Evolutionary conservation across 163 green algal genomes (phyloP).

Genomic region (Scenedesmus sp.): DNA sequence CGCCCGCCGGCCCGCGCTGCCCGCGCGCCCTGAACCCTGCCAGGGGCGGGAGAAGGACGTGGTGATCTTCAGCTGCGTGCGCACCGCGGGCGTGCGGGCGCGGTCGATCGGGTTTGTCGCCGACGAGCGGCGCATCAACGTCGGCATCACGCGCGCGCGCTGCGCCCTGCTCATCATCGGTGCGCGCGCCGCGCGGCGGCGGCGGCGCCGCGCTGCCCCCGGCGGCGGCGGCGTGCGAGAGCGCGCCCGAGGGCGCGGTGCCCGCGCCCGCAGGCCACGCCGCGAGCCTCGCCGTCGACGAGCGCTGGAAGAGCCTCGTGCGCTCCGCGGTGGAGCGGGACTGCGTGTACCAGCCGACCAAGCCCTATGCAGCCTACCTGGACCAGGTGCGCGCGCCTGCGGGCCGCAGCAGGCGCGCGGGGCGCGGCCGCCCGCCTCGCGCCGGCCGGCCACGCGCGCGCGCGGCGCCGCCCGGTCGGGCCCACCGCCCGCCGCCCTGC

Average conservation of each 20-base stretch:
- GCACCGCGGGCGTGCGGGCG: slow-evolving; percentile 14
- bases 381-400: neutral
- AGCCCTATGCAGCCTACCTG: slow-evolving; percentile 41
- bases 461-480: neutral
- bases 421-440: neutral
- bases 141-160: slow-evolving; percentile 86
- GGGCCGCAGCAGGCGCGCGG: neutral
- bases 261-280: too few species aligned
- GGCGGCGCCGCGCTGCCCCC: too few species aligned
- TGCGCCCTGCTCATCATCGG: slow-evolving; percentile 76
- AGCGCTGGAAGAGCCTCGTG: slow-evolving; percentile 63
- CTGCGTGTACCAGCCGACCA: slow-evolving; percentile 41
- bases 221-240: too few species aligned
- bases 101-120: slow-evolving; percentile 87
- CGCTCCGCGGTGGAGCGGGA: slow-evolving; percentile 25
- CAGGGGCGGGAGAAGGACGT: slow-evolving; percentile 92
- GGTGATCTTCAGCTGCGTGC: slow-evolving; percentile 84
- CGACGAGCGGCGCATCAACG: slow-evolving; percentile 92
- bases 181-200: too few species aligned
- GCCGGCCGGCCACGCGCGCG: neutral
- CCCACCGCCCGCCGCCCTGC: neutral
- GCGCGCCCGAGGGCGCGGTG: too few species aligned
- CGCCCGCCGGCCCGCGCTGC: neutral
- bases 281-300: slow-evolving; percentile 57
- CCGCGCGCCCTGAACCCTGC: too few species aligned